Base-by-base conservation (phyloP, 768 basidiomycete species). In the Rubroboletus pulcherrimus region DNA sequence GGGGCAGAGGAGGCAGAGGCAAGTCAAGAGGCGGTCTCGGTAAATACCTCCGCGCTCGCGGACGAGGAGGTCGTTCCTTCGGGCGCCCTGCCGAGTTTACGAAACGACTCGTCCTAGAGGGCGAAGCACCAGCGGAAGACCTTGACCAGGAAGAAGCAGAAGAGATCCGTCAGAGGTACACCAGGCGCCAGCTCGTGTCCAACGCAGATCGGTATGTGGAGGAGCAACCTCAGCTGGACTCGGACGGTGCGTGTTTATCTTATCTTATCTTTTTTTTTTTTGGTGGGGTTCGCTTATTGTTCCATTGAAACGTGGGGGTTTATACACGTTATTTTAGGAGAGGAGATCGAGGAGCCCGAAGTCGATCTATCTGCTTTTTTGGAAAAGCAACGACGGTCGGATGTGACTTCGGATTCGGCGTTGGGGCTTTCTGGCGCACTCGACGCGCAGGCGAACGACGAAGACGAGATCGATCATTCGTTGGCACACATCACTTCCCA, bases 191-290 rank as follows among this genome's bases (percentile, higher is more conserved):
- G 47, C 73, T 93, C 15, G 83, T 77, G 4, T 78, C 85, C 5
- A 92, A 93, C 65, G 84, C 76, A 0, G 88, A 91, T 75, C 77
- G 89, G 49, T 92, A 92, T 64, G 77, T 65, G 15, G 89, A 91
- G 70, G 80, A 81, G 19, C 86, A 83, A 55, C 83, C 83, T 3
- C 83, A 87, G 60, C 72, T 89, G 26, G 84, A 81, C 63, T 84
- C 86, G 2, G 87, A 90, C 67, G 89, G 89, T 86, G 11, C 49
- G 67, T 66, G 35, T 29, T n/a, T 26, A 3, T 9, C 30, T 9
- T 10, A 26, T 26, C 26, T 26, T 26, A 26, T 26, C 26, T 26
- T 5, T 26, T 26, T 26, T 21, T 21, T 21, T 21, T 21, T 39
- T 24, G 19, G 19, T 39, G 31, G 33, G 47, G n/a, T n/a, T 11